Evolutionary conservation across 805 yeast genomes (phyloP), one percentile per base, ranked within the genome.

Genomic region (Blastobotrys chiropterorum): DNA sequence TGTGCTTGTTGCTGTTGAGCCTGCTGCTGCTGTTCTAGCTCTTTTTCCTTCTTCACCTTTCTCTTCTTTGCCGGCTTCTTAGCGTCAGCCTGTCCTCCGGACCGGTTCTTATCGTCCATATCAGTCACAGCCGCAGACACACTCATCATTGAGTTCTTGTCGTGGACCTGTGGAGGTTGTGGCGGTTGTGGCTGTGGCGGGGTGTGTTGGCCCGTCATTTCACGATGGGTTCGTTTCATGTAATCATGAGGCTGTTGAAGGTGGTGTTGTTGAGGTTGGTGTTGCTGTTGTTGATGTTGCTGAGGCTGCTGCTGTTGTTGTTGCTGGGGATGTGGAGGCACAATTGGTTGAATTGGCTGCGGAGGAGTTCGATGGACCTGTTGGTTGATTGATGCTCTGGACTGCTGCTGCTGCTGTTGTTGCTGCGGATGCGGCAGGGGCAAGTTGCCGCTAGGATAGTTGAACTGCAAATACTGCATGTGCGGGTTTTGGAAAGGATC

Each of bases 1-100:
- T 47, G 54, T 21, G 42, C 26, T 38, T 38, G 48, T 15, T 47
- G 43, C 19, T 39, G 49, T 21, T 47, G 49, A 13, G 48, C 19
- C 54, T 55, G 63, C 49, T 55, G 57, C 38, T 38, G 56, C 39
- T 34, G 56, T 44, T 45, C 39, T 7, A 7, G 30, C n/a, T n/a
- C 30, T 26, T 38, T 42, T 7, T 41, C 19, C 20, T 17, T 41
- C 21, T 17, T n/a, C 3, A n/a, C 44, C 11, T 15, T 17, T 7
- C 26, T 5, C 26, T 41, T 41, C 44, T 11, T 41, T 17, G 14
- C 17, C 8, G 42, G 42, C 42, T 38, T 38, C 7, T 16, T 38
- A 14, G 15, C 13, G 6, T n/a, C 42, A n/a, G 17, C 17, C 42
- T 6, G 15, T 38, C 15, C 7, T 5, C 42, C 17, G 34, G 34